Evolutionary conservation across 768 basidiomycete genomes (phyloP).

Genomic region (Cystobasidium tubakii): DNA sequence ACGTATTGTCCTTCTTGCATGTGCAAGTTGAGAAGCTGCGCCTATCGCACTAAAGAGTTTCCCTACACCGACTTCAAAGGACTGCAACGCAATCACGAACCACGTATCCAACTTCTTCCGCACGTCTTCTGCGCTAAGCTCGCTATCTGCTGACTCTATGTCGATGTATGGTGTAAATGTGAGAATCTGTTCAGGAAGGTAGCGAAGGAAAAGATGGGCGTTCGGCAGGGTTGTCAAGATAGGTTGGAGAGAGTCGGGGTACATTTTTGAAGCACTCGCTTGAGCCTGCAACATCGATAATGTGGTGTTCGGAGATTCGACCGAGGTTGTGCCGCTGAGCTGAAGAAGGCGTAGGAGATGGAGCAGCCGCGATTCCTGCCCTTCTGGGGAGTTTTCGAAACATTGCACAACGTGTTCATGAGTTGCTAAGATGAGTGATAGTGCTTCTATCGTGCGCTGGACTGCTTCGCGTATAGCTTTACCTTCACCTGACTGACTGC

Average conservation of each 20-base stretch:
- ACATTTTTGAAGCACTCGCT: background rate
- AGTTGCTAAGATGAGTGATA: conserved; percentile 13
- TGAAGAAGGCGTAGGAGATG: conserved; percentile 27
- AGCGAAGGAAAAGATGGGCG: conserved; percentile 40
- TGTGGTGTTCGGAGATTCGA: background rate
- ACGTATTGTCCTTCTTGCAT: conserved; percentile 29
- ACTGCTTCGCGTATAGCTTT: conserved; percentile 35
- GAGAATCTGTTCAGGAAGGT: conserved; percentile 42
- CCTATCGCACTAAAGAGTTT: background rate
- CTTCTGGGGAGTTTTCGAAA: background rate
- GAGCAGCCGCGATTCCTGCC: conserved; percentile 26
- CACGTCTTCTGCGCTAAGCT: background rate
- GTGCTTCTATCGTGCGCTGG: conserved; percentile 34
- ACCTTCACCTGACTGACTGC: background rate
- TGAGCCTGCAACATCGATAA: background rate
- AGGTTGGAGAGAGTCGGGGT: conserved; percentile 8
- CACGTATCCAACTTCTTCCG: conserved; percentile 12
- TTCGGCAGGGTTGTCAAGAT: conserved; percentile 42
- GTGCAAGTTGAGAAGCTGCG: conserved; percentile 23
- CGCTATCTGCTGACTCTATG: background rate
- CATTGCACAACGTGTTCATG: conserved; percentile 23
- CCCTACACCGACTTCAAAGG: background rate
- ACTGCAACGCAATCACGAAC: conserved; percentile 5
- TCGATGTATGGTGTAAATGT: conserved; percentile 39
- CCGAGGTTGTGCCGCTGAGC: background rate